phyloP scores from a whole-genome alignment of 2,329 filamentous ascomycete species.

The Hypoxylon sp. region DNA sequence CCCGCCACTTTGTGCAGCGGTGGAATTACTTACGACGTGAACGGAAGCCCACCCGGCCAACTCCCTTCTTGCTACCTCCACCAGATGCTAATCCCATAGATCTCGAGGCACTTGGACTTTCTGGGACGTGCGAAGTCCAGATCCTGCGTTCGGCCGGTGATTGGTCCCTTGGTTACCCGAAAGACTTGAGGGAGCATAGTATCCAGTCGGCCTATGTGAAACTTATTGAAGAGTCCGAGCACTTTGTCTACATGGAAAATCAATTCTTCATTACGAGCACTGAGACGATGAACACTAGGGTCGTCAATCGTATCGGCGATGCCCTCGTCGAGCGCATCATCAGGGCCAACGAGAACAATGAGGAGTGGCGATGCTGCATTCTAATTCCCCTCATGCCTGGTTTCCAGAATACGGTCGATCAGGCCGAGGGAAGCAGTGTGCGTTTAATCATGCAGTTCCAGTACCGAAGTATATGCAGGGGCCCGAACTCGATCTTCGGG shows the following conservation, averaged over 20 bases:
- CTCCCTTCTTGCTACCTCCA: constrained; percentile 92
- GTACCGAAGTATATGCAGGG: constrained; percentile 94
- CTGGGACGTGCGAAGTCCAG: constrained; percentile 96
- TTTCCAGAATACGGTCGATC: constrained; percentile 96
- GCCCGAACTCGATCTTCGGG: constrained; percentile 92
- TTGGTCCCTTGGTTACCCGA: constrained; percentile 87
- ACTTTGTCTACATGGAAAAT: constrained; percentile 99
- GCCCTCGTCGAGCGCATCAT: constrained; percentile 93
- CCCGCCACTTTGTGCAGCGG: constrained; percentile 94
- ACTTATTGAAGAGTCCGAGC: constrained; percentile 93
- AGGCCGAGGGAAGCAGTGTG: constrained; percentile 93
- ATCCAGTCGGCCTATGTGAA: constrained; percentile 97
- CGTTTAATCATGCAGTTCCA: constrained; percentile 97
- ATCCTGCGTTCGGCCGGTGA: constrained; percentile 90
- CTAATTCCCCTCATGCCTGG: constrained; percentile 97
- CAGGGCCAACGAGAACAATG: constrained; percentile 83
- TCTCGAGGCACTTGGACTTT: constrained; percentile 87
- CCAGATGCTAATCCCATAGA: constrained; percentile 92
- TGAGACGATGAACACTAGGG: constrained; percentile 87
- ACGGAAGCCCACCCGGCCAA: constrained; percentile 91
- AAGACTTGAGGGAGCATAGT: constrained; percentile 87
- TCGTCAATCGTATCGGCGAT: constrained; percentile 94
- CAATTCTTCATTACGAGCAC: constrained; percentile 98
- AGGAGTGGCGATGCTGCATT: constrained; percentile 92
- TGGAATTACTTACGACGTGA: constrained; percentile 98